A percentile compares a stretch with the other conserved stretches of the same genome.
Conservation (phyloP, 306 rosid species). For the Adenanthera pavonina region DNA sequence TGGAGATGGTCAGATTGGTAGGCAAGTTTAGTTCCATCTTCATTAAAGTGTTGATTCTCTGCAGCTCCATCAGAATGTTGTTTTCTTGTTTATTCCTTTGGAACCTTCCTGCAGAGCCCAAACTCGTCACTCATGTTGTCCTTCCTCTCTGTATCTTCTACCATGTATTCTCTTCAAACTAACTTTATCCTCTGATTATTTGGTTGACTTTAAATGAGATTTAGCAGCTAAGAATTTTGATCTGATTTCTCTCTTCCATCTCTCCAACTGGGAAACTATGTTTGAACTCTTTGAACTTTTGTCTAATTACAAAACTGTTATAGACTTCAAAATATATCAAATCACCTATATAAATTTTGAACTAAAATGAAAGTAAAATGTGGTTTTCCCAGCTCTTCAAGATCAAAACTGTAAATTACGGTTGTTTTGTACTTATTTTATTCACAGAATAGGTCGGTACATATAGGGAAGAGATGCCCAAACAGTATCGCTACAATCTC, state of each 20-base stretch:
- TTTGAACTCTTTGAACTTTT: background rate
- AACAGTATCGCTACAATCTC: too few species aligned
- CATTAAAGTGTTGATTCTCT: constrained; percentile 32
- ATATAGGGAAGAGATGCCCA: too few species aligned
- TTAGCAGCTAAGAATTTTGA: constrained; percentile 38
- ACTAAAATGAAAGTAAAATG: background rate
- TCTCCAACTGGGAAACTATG: background rate
- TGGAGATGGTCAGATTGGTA: constrained; percentile 30
- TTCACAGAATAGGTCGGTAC: too few species aligned
- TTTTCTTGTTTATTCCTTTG: constrained; percentile 24
- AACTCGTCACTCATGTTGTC: background rate
- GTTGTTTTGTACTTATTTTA: too few species aligned
- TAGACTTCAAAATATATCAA: too few species aligned
- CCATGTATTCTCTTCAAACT: constrained; percentile 24
- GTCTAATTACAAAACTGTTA: too few species aligned
- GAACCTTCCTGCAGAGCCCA: constrained; percentile 29
- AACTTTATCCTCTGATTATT: constrained; percentile 16
- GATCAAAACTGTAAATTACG: too few species aligned
- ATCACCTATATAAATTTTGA: background rate
- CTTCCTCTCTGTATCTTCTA: constrained; percentile 27
- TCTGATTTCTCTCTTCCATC: constrained; percentile 17
- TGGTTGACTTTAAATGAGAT: constrained; percentile 25
- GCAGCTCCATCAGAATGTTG: constrained; percentile 25
- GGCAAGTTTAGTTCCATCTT: constrained; percentile 39
- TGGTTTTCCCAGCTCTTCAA: constrained; percentile 4